These are phyloP conservation scores for Rhizomucor pusillus DNA, from an alignment of 371 early-diverging fungal genomes.

Conservation along the genomic window DNA sequence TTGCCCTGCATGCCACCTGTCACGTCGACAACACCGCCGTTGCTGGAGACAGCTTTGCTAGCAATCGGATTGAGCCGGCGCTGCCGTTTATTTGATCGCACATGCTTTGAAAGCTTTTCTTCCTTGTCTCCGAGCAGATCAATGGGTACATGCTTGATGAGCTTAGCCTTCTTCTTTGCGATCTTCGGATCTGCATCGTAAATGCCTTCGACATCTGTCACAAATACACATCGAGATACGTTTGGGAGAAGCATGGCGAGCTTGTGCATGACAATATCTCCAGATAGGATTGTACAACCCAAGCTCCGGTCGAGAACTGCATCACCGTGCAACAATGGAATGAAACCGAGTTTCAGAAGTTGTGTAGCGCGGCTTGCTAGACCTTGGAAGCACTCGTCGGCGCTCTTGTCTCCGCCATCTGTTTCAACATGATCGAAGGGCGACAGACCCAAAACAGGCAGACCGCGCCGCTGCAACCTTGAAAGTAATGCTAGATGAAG, in stretches of 20 bases:
- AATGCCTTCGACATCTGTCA: conserved; percentile 51
- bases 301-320: conserved; percentile 34
- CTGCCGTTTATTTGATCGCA: too few relatives aligned
- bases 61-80: background rate
- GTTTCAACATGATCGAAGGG: conserved; percentile 41
- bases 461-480: conserved; percentile 17
- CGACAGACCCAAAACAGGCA: conserved; percentile 34
- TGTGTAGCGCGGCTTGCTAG: conserved; percentile 17
- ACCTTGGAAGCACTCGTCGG: conserved; percentile 7
- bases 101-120: too few relatives aligned
- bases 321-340: conserved; percentile 52
- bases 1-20: conserved; percentile 51
- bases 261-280: conserved; percentile 44
- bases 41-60: background rate
- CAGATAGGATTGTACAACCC: conserved; percentile 47
- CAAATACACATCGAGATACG: conserved; percentile 40
- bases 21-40: conserved; percentile 26
- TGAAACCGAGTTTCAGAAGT: conserved; percentile 32
- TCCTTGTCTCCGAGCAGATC: background rate
- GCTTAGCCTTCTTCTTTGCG: conserved; percentile 10
- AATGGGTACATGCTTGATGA: conserved; percentile 15
- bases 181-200: conserved; percentile 44
- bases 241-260: conserved; percentile 21
- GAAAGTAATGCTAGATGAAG: conserved; percentile 22
- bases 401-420: conserved; percentile 20